Conservation (phyloP, 1,284 basidiomycete species). For the Rhodotorula sp. region DNA sequence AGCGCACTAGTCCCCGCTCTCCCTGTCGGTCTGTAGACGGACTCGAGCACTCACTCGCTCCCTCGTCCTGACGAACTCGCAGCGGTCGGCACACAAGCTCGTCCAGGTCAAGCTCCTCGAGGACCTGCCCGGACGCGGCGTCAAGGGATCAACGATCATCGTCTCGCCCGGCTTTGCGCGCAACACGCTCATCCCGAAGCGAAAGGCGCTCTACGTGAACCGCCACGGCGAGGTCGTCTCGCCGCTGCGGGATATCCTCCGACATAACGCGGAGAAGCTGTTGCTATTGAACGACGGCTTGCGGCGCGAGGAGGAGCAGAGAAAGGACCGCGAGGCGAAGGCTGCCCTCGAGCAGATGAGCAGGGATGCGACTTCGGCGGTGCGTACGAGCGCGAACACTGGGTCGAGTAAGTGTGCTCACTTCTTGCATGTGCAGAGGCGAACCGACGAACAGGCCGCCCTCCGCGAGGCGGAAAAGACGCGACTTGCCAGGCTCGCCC, state of each 20-base stretch:
- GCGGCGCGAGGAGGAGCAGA: constrained; percentile 34
- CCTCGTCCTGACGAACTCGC: not conserved
- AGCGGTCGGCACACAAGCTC: constrained; percentile 37
- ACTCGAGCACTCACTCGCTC: no score
- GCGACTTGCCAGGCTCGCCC: constrained; percentile 15
- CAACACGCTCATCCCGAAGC: constrained; percentile 22
- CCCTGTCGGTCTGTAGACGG: no score
- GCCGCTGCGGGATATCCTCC: constrained; percentile 19
- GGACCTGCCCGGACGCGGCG: constrained; percentile 30
- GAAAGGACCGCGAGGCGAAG: constrained; percentile 45
- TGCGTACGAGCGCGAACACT: not conserved
- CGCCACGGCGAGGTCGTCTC: constrained; percentile 20
- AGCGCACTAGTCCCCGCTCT: no score
- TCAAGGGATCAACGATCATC: constrained; percentile 12
- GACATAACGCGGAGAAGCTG: constrained; percentile 43
- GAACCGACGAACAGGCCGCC: constrained; percentile 9
- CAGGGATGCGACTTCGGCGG: constrained; percentile 1
- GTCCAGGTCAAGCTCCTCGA: constrained; percentile 31
- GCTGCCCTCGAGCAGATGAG: constrained; percentile 17
- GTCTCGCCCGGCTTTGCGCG: constrained; percentile 30
- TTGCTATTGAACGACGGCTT: constrained; percentile 49
- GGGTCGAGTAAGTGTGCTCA: no score
- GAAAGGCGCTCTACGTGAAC: constrained; percentile 26
- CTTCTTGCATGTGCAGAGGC: not conserved
- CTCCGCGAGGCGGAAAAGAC: constrained; percentile 7